Evolutionary conservation across 2,329 filamentous ascomycete genomes (phyloP).

Genomic region (Hypoxylon rubiginosum): DNA sequence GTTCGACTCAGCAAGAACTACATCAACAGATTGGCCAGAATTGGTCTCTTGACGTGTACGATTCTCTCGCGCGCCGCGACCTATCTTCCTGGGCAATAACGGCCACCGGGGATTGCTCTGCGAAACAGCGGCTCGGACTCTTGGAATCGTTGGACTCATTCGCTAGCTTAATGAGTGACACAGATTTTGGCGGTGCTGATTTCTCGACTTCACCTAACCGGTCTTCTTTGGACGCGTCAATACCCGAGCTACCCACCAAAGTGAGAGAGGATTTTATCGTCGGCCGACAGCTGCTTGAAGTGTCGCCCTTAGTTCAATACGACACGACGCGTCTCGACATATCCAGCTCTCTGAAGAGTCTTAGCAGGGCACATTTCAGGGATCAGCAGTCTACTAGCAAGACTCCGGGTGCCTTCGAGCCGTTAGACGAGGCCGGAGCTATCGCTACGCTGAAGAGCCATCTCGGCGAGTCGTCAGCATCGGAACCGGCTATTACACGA

Average conservation of each 20-base stretch:
- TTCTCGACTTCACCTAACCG: constrained; percentile 59
- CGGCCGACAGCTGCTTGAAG: constrained; percentile 64
- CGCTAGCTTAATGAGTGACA: constrained; percentile 72
- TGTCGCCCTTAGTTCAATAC: constrained; percentile 54
- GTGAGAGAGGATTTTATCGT: constrained; percentile 65
- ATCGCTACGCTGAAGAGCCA: constrained; percentile 55
- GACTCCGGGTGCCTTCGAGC: constrained; percentile 2
- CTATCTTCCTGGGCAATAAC: constrained; percentile 54
- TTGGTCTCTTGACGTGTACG: constrained; percentile 75
- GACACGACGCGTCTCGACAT: constrained; percentile 51
- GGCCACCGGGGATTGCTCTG: constrained; percentile 15
- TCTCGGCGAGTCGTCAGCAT: constrained; percentile 48
- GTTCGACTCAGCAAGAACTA: constrained; percentile 71
- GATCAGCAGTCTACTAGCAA: background rate
- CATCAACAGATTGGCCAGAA: constrained; percentile 74
- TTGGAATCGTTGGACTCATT: constrained; percentile 68
- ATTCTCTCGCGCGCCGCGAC: constrained; percentile 64
- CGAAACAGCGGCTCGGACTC: constrained; percentile 48
- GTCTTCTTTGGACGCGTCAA: constrained; percentile 70
- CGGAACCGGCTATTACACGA: constrained; percentile 56
- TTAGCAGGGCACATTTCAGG: constrained; percentile 48
- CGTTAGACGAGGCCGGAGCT: constrained; percentile 42
- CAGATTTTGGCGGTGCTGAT: constrained; percentile 70
- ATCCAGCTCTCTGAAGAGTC: constrained; percentile 52
- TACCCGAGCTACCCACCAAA: constrained; percentile 67